phyloP scores from a whole-genome alignment of 495 filamentous ascomycete species.

The Choiromyces venosus region DNA sequence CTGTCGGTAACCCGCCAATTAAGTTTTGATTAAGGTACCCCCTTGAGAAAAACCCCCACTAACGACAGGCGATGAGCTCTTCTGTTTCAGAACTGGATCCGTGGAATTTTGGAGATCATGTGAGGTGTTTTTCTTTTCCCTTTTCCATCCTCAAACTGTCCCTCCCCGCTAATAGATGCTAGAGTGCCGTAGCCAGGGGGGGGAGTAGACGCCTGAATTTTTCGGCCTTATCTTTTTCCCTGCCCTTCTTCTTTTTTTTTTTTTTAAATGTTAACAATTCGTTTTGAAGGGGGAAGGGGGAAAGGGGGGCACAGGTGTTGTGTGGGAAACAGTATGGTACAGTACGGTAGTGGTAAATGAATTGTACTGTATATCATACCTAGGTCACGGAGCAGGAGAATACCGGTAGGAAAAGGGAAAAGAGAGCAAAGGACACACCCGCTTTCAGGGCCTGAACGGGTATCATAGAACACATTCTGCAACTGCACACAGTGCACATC shows the following conservation, averaged over 20 bases:
- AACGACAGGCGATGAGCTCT: not conserved
- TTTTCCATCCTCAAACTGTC: not conserved
- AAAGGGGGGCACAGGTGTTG: not conserved
- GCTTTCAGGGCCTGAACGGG: not conserved
- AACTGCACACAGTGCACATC: not conserved
- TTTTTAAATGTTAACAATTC: not conserved
- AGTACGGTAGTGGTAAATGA: not conserved
- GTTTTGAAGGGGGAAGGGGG: not conserved
- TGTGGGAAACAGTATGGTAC: not conserved
- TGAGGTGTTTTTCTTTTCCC: not conserved
- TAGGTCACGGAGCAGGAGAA: not conserved
- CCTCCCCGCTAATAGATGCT: not conserved
- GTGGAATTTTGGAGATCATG: not conserved
- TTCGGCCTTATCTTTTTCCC: not conserved
- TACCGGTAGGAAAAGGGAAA: not conserved
- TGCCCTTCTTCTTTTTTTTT: no score
- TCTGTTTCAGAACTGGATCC: not conserved
- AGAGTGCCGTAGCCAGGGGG: not conserved
- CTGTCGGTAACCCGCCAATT: not conserved
- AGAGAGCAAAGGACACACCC: not conserved
- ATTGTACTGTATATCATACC: not conserved
- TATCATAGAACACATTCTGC: not conserved
- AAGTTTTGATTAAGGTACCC: not conserved
- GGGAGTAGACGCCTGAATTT: not conserved
- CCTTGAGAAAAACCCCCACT: not conserved